Base-by-base conservation (phyloP, 805 yeast genomes). In the Candida sonorensis region DNA sequence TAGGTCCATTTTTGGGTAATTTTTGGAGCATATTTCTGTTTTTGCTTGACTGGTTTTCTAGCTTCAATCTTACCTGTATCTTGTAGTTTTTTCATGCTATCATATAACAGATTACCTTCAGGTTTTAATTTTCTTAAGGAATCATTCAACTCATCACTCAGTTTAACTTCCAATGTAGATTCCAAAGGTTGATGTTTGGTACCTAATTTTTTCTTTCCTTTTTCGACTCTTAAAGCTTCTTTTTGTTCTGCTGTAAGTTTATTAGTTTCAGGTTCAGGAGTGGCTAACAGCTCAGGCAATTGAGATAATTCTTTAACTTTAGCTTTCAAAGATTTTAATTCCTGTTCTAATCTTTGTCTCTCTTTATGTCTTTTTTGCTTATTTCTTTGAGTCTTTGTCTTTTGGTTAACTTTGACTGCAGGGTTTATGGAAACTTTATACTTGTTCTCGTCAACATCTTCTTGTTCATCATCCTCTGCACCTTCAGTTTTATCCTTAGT, bases 1-100 rank as follows among this genome's bases (percentile, higher is more conserved):
- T 82, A 84, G 21, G 88, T 72, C 94, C 94, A 86, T 62, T 88
- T 90, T 58, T 90, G 96, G 19, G 94, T 82, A 40, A 81, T 61
- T 66, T 81, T 85, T 37, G 71, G 80, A 45, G 76, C 68, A 51
- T 79, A 81, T 54, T 74, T 79, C 53, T 81, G 73, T 55, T 66
- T 74, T 55, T 74, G 75, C 44, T 67, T 68, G 36, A 73, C 76
- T 10, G 81, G 84, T 23, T 78, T 71, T 61, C 97, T 75, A 5
- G 95, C 67, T 59, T 90, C 98, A 35, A 92, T 68, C 51, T 80
- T 74, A 45, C 98, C 98, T 19, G 79, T 67, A 40, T 84, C 75
- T 62, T 92, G 97, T 41, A 90, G 55, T 39, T 72, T 73, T 55
- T 78, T 70, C 76, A 90, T 77, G 37, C 86, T 78, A 53, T 88